Base-by-base conservation (phyloP, 139 green algal species). In the Chlamydomonas sp. region DNA sequence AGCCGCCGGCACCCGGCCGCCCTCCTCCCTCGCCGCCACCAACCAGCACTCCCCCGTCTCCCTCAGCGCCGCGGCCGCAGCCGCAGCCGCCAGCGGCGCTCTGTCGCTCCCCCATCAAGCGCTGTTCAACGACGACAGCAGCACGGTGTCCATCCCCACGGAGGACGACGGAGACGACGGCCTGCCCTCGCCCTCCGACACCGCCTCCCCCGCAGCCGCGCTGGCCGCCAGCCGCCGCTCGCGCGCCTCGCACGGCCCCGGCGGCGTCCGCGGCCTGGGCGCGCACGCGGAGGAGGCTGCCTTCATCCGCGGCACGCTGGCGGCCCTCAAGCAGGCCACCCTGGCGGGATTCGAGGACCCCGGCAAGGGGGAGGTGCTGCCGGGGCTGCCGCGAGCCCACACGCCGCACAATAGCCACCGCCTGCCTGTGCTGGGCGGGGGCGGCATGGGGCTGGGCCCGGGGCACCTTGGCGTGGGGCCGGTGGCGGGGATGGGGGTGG, bases 321-420 rank as follows among this genome's bases (percentile, higher is more conserved):
- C 81, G 71, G 81, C 81, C 2, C 69, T 86, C 4, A 86, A 86
- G 68, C 81, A 85, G 81, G 81, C 71, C 0, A 86, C 81, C 60
- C 71, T 86, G 71, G 81, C 66, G 8, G 81, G 80, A 10, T 85
- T 85, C 16, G 68, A 79, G 9, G 60, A 71, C 2, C 0, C 9
- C 1, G 14, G 58, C 1, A 71, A 86, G 20, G 57, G 9, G 31
- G 81, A 86, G 61, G 61, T 79, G 15, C 61, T 86, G 60, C 81
- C 81, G 3, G 81, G 81, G 2, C 71, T 86, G 60, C 81, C 81
- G 15, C 71, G 81, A 2, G 9, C 79, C 12, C 64, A 71, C 58
- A 73, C 60, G 20, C 63, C 14, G 3, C 60, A 79, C 20, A 62
- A 62, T 31, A 79, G 81, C 81, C 14, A 63, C n/a, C 18, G 81